Conservation (phyloP, 305 asterid species). For the Stenogyne calaminthoides region DNA sequence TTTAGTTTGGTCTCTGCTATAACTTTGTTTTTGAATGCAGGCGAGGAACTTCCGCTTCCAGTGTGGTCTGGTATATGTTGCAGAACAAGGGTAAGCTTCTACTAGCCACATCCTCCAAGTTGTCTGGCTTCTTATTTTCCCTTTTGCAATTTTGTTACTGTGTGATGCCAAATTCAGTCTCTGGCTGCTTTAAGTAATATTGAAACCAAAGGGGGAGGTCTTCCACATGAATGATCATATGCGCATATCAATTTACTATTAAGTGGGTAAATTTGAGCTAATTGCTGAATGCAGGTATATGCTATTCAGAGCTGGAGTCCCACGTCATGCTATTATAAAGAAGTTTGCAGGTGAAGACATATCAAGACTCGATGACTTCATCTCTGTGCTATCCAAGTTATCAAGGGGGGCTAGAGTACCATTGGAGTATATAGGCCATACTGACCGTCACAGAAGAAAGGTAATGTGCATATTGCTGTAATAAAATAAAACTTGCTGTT, state of each 20-base stretch:
- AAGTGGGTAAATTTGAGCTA: slow-evolving; percentile 20
- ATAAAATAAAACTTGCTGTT: not conserved
- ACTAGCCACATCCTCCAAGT: slow-evolving; percentile 17
- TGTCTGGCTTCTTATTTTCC: slow-evolving; percentile 11
- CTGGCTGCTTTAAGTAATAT: slow-evolving; percentile 20
- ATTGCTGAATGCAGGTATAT: slow-evolving; percentile 63
- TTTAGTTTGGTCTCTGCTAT: slow-evolving; percentile 5
- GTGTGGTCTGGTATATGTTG: slow-evolving; percentile 96
- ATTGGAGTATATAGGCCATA: slow-evolving; percentile 79
- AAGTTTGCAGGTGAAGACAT: slow-evolving; percentile 96
- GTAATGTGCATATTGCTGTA: slow-evolving; percentile 37
- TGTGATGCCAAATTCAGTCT: slow-evolving; percentile 8
- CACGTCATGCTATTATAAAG: slow-evolving; percentile 94
- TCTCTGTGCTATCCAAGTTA: slow-evolving; percentile 75
- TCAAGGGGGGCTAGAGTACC: slow-evolving; percentile 98
- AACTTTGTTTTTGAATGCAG: slow-evolving; percentile 50
- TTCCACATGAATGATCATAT: slow-evolving; percentile 26
- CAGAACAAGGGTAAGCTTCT: slow-evolving; percentile 86
- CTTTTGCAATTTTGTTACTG: slow-evolving; percentile 12
- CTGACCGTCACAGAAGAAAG: slow-evolving; percentile 97
- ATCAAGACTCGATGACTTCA: slow-evolving; percentile 78
- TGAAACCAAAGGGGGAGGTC: slow-evolving; percentile 19
- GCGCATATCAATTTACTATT: slow-evolving; percentile 10
- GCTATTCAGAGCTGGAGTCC: slow-evolving; percentile 96
- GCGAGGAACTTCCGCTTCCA: slow-evolving; percentile 96